Evolutionary conservation across 169 alveolate species (phyloP), one percentile per base, ranked within the genome.

Genomic region (Eimeria necatrix): DNA sequence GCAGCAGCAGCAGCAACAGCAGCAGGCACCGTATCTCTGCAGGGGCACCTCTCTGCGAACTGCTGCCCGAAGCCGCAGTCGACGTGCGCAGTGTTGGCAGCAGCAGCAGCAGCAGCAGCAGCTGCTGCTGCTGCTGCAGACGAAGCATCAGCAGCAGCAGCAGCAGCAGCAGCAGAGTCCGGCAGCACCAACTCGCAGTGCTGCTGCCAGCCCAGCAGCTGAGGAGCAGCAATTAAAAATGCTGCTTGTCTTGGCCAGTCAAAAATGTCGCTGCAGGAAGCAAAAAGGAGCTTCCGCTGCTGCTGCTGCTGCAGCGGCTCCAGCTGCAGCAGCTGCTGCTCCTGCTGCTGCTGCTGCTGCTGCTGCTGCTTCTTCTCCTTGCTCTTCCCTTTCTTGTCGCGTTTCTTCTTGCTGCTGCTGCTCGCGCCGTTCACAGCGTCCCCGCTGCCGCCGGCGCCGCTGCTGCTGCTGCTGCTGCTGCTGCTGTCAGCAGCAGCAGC

Each of bases 231-330:
- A 14, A 89, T 64, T 8, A 89, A 49, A 32, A 89, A 89, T 4
- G 83, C 88, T 32, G 94, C 94, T 68, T 89, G 94, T 20, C 94
- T 51, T 5, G 94, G 94, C 94, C 94, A 89, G 51, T 70, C 88
- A 9, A 89, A 59, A 3, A 71, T n/a, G 59, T 89, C 94, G 48
- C 83, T 81, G 84, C 88, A 89, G 49, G 83, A 80, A 41, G 94
- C 94, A 53, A 71, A 89, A 24, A 89, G 49, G 64, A 80, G 24
- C 64, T 89, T 89, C 52, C 18, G 8, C 61, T 73, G 94, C 74
- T 56, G 91, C 91, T 52, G 53, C 88, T 48, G 59, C 51, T 51
- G 80, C 83, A 24, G 56, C 41, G 84, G 94, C 22, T 24, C 22
- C 83, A 22, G 71, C 86, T 20, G 68, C 84, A 8, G 22, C 64